Evolutionary conservation across 371 early-diverging fungal genomes (phyloP).

Genomic region (Circinella umbellata): DNA sequence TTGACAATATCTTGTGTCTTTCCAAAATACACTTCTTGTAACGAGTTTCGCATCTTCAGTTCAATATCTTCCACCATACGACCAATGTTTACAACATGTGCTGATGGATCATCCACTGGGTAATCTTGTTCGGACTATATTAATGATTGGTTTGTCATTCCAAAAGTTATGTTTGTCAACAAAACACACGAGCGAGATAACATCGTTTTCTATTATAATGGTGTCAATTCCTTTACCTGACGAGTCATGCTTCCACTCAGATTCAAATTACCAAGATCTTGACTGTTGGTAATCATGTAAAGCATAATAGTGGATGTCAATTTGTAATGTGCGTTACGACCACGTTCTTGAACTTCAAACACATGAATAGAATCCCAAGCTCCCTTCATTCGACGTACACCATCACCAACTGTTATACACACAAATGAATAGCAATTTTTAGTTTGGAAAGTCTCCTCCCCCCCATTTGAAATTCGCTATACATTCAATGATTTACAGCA

Average conservation of each 20-base stretch:
- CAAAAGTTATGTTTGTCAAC: neutral
- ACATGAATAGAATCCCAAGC: slow-evolving; percentile 99
- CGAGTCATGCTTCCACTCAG: slow-evolving; percentile 93
- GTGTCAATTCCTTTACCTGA: slow-evolving; percentile 59
- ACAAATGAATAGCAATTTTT: neutral
- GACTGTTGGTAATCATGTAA: slow-evolving; percentile 77
- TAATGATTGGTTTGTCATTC: neutral
- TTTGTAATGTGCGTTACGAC: slow-evolving; percentile 88
- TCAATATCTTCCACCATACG: slow-evolving; percentile 98
- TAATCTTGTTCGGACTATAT: slow-evolving; percentile 79
- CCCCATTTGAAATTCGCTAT: neutral
- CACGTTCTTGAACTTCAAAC: slow-evolving; percentile 86
- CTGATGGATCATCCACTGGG: slow-evolving; percentile 73
- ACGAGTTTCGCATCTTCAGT: slow-evolving; percentile 89
- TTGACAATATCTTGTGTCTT: slow-evolving; percentile 97
- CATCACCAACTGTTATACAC: slow-evolving; percentile 61
- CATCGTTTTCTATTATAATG: too few species aligned
- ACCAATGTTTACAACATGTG: slow-evolving; percentile 94
- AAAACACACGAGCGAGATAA: too few species aligned
- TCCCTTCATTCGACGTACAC: slow-evolving; percentile 75
- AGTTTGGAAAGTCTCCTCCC: too few species aligned
- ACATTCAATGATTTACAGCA: too few species aligned
- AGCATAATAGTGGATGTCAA: slow-evolving; percentile 96
- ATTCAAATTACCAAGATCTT: slow-evolving; percentile 79
- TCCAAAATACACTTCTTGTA: slow-evolving; percentile 97